These are phyloP conservation scores for Knoxdaviesia proteae DNA, from an alignment of 2,329 filamentous ascomycete species.

Conservation along the genomic window DNA sequence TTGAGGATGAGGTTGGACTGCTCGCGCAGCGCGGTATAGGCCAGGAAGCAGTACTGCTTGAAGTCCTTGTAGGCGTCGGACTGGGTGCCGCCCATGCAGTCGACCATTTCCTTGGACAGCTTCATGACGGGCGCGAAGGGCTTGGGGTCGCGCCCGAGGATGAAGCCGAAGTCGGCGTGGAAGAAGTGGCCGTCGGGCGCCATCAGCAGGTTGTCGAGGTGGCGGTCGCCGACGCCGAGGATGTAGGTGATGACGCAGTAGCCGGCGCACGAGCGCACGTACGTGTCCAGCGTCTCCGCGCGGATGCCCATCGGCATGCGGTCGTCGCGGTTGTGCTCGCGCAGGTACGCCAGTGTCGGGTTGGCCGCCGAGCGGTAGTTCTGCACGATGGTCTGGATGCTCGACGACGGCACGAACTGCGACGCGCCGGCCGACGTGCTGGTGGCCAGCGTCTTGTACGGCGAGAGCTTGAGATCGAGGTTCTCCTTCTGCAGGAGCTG, in stretches of 20 bases:
- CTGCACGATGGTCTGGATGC: constrained; percentile 59
- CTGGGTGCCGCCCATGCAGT: constrained; percentile 79
- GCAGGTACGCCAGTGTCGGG: constrained; percentile 62
- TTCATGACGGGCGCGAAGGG: constrained; percentile 96
- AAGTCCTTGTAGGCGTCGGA: constrained; percentile 73
- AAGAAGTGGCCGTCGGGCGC: constrained; percentile 88
- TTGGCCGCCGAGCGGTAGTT: constrained; percentile 48
- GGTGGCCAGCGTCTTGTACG: constrained; percentile 90
- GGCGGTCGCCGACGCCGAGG: constrained; percentile 83
- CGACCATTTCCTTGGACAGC: constrained; percentile 92
- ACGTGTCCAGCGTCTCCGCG: constrained; percentile 84
- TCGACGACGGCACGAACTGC: constrained; percentile 79
- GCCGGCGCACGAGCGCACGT: constrained; percentile 85
- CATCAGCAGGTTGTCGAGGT: constrained; percentile 85
- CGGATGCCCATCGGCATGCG: constrained; percentile 65
- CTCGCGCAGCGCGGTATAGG: constrained; percentile 79
- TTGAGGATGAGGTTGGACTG: constrained; percentile 83
- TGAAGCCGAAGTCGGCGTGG: constrained; percentile 96
- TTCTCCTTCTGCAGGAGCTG: constrained; percentile 90
- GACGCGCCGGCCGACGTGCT: constrained; percentile 75
- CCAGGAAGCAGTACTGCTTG: constrained; percentile 89
- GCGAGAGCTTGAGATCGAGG: constrained; percentile 79
- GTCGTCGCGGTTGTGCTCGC: constrained; percentile 74
- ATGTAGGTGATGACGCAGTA: constrained; percentile 99
- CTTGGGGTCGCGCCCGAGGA: constrained; percentile 89